Evolutionary conservation across 768 basidiomycete genomes (phyloP).

Genomic region (Phallus indusiatus): DNA sequence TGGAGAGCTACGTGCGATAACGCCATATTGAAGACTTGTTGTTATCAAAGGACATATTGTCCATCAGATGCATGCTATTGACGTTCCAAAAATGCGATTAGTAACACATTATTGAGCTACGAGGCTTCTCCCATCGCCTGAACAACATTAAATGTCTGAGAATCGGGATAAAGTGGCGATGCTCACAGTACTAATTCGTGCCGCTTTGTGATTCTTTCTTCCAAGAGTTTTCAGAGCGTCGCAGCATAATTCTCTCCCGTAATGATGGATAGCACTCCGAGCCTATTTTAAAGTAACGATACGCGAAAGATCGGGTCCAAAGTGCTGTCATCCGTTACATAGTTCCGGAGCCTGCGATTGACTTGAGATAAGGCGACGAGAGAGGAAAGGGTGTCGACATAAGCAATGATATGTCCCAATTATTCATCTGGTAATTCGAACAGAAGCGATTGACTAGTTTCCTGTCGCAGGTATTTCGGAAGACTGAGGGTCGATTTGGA

Average conservation of each 20-base stretch:
- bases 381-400: conserved; percentile 48
- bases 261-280: conserved; percentile 52
- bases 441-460: conserved; percentile 19
- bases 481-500: neutral
- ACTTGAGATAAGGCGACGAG: conserved; percentile 50
- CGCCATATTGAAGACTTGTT: conserved; percentile 56
- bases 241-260: conserved; percentile 38
- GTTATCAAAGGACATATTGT: conserved; percentile 42
- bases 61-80: conserved; percentile 50
- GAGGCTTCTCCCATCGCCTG: conserved; percentile 66
- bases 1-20: conserved; percentile 64
- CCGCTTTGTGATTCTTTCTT: conserved; percentile 53
- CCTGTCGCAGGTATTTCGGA: neutral
- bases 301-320: conserved; percentile 70
- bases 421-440: conserved; percentile 58
- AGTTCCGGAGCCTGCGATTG: conserved; percentile 42
- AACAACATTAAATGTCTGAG: neutral
- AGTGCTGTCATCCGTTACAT: conserved; percentile 70
- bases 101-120: conserved; percentile 51
- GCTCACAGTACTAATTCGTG: conserved; percentile 45
- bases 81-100: conserved; percentile 51
- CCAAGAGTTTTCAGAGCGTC: conserved; percentile 54
- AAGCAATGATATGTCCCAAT: conserved; percentile 67
- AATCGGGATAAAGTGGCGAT: neutral
- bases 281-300: conserved; percentile 53